These are phyloP conservation scores for Nemophila menziesii DNA, from an alignment of 257 asterid genomes.

Conservation along the genomic window DNA sequence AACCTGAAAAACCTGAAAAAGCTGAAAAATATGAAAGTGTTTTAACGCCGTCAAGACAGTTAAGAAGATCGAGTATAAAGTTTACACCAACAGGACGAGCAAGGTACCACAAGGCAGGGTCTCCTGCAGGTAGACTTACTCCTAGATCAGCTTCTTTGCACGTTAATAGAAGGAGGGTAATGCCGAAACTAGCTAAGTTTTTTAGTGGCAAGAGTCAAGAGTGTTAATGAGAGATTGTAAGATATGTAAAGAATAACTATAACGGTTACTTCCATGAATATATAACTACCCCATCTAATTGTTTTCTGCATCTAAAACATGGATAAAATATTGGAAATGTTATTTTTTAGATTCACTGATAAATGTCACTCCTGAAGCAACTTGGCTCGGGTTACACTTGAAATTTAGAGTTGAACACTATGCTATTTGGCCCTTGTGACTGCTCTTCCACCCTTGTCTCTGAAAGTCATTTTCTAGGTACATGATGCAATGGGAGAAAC, in stretches of 20 bases:
- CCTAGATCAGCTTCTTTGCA: constrained; percentile 36
- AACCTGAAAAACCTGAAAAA: constrained; percentile 17
- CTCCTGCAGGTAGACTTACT: constrained; percentile 31
- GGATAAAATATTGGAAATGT: constrained; percentile 22
- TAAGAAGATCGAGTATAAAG: constrained; percentile 24
- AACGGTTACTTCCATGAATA: constrained; percentile 42
- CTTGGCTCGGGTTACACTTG: constrained; percentile 44
- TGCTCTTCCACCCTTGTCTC: no score
- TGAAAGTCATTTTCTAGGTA: no score
- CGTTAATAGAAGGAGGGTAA: constrained; percentile 47
- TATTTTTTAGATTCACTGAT: constrained; percentile 20
- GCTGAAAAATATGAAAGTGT: constrained; percentile 21
- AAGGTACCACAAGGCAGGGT: constrained; percentile 32
- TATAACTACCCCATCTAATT: constrained; percentile 38
- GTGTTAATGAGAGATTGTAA: neutral
- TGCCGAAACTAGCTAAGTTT: constrained; percentile 17
- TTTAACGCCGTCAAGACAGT: constrained; percentile 13
- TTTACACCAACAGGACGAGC: constrained; percentile 37
- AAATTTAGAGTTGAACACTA: no score
- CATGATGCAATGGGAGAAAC: no score
- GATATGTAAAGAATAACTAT: neutral
- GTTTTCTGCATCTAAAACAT: constrained; percentile 26
- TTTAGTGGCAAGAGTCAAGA: constrained; percentile 17
- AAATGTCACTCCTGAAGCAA: constrained; percentile 33
- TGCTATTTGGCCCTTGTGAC: no score